Percentiles rank a stretch among this genome's conserved stretches.
These are phyloP conservation scores for Lepidium aucheri DNA, from an alignment of 345 rosid genomes.

Conservation along the genomic window DNA sequence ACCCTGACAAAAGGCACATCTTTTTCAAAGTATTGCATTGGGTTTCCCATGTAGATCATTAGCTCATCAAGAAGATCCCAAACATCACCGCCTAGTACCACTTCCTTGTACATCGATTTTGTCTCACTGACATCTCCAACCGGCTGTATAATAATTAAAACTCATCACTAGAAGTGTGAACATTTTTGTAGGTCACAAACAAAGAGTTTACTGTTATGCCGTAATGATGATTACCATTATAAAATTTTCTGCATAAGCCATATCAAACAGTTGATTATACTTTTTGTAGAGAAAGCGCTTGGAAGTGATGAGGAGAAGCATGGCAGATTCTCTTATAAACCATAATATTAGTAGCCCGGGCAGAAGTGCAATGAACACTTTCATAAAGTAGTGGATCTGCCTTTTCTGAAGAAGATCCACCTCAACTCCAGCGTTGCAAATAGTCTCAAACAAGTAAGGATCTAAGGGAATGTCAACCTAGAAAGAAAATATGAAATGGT, in stretches of 20 bases:
- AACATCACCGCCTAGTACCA: conserved; percentile 93
- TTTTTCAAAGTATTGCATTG: conserved; percentile 86
- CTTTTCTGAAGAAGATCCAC: conserved; percentile 91
- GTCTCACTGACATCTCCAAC: conserved; percentile 86
- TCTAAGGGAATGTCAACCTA: conserved; percentile 94
- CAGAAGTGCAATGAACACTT: conserved; percentile 68
- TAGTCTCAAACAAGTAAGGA: conserved; percentile 80
- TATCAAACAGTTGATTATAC: conserved; percentile 79
- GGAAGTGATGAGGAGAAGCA: conserved; percentile 73
- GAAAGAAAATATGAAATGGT: conserved; percentile 19
- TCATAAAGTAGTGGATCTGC: conserved; percentile 85
- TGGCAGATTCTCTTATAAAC: conserved; percentile 69
- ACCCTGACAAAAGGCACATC: conserved; percentile 91
- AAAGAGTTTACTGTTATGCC: background rate
- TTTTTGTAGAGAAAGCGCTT: conserved; percentile 82
- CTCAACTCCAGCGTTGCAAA: conserved; percentile 82
- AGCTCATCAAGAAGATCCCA: conserved; percentile 98
- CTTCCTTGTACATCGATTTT: conserved; percentile 88
- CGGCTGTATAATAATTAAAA: conserved; percentile 47
- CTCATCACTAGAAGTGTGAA: conserved; percentile 4
- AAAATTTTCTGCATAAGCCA: conserved; percentile 91
- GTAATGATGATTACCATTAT: conserved; percentile 55
- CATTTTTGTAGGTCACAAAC: conserved; percentile 3
- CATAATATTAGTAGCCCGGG: conserved; percentile 79
- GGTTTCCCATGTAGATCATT: conserved; percentile 91